Percentiles rank a stretch among this genome's conserved stretches.
Evolutionary conservation across 108 stramenopile genomes (phyloP).

Genomic region (Skeletonema costatum): DNA sequence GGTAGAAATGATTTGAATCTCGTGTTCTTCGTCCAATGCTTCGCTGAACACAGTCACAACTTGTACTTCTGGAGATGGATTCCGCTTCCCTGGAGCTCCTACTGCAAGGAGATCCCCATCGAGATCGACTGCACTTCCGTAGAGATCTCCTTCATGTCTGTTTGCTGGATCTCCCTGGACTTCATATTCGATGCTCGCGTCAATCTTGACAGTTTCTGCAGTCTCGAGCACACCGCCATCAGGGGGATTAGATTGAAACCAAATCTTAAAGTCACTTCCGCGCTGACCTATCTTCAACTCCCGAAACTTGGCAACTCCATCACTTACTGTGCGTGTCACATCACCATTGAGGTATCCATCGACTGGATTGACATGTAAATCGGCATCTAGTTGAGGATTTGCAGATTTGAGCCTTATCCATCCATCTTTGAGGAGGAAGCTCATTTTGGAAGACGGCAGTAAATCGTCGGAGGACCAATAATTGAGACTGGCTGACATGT

Average conservation of each 20-base stretch:
- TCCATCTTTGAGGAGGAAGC: conserved; percentile 41
- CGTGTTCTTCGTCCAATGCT: conserved; percentile 17
- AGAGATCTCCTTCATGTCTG: conserved; percentile 44
- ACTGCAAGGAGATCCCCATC: conserved; percentile 30
- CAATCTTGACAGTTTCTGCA: conserved; percentile 21
- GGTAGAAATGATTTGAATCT: conserved; percentile 52
- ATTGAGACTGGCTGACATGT: conserved; percentile 45
- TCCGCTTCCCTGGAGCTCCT: conserved; percentile 59
- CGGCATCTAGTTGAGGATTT: conserved; percentile 58
- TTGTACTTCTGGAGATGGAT: conserved; percentile 53
- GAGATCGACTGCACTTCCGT: conserved; percentile 42
- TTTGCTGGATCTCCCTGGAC: conserved; percentile 46
- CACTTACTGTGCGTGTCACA: conserved; percentile 20
- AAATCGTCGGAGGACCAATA: conserved; percentile 56
- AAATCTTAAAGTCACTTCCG: conserved; percentile 63
- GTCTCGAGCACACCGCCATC: conserved; percentile 15
- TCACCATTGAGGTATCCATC: conserved; percentile 54
- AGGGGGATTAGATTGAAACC: conserved; percentile 29
- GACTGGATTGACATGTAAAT: conserved; percentile 67
- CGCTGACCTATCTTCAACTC: conserved; percentile 63
- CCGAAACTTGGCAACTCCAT: conserved; percentile 54
- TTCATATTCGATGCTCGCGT: conserved; percentile 57
- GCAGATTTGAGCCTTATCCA: conserved; percentile 34
- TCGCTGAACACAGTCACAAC: conserved; percentile 54
- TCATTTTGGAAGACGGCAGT: conserved; percentile 19